Base-by-base conservation (phyloP, 2,329 filamentous ascomycete genomes). In the Trichoderma cornu-damae region DNA sequence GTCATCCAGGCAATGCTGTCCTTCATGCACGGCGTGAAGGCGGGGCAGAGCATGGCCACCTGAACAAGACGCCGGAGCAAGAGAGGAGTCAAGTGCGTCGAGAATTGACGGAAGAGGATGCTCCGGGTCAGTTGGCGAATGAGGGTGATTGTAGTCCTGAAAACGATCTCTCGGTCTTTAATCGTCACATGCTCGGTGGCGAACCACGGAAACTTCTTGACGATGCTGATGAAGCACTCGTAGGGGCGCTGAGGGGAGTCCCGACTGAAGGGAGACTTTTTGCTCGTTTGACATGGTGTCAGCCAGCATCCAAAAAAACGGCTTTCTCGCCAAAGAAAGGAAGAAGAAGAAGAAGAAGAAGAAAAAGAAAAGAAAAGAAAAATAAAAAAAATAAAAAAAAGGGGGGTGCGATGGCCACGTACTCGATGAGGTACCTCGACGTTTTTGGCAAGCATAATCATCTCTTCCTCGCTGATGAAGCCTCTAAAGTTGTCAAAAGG, bases 141-240 rank as follows among this genome's bases (percentile, higher is more conserved):
- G 28, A 87, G 73, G 58, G 77, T 72, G 35, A 74, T 65, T 1
- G 80, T 78, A 0, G 80, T 72, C 9, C 77, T 71, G 64, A 78
- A 84, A 24, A 86, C 70, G 6, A 74, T 69, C 42, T 78, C 70
- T 1, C 84, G 80, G 67, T 87, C 78, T 56, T 74, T 71, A 46
- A 86, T 72, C 6, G 80, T 86, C 70, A 87, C 81, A 53, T 74
- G 63, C 2, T 80, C 69, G 1, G 82, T 75, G 67, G 77, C 75
- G 59, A 80, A 76, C 85, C 85, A 88, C 0, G 85, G 85, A 42
- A 85, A 77, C 73, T 87, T 83, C 59, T 77, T 78, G 35, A 84
- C 66, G 1, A 80, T 86, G 66, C 81, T 85, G 63, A 87, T 84
- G 64, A 87, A 73, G 66, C 78, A 84, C 71, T 88, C 85, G 57